Evolutionary conservation across 139 green algal species (phyloP).

Genomic region (Micromonas commoda): DNA sequence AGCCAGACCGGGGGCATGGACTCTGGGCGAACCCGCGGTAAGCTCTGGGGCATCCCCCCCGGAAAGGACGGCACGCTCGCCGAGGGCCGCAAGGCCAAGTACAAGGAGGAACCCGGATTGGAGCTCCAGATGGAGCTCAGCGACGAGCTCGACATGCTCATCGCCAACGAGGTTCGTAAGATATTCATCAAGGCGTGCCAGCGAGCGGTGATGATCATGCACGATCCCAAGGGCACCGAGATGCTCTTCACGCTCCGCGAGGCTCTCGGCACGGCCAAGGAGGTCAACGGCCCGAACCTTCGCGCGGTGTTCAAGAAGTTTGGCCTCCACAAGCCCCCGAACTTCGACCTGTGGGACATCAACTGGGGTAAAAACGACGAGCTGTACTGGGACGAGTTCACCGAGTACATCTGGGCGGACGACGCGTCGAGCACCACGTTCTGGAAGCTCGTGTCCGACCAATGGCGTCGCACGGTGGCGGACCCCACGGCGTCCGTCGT

Average conservation of each 20-base stretch:
- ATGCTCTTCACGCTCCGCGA: conserved; percentile 24
- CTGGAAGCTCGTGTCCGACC: not conserved
- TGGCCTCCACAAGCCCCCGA: not conserved
- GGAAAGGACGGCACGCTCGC: not conserved
- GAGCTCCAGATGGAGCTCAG: not conserved
- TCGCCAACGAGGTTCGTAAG: conserved; percentile 22
- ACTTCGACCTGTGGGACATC: not conserved
- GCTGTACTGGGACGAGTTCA: conserved; percentile 14
- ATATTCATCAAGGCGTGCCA: not conserved
- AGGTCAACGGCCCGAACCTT: conserved; percentile 15
- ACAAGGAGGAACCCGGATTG: not conserved
- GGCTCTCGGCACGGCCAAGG: not conserved
- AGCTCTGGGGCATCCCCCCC: not conserved
- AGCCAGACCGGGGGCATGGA: not conserved
- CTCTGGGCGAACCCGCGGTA: not conserved
- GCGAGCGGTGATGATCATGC: conserved; percentile 2
- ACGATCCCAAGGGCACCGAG: conserved; percentile 20
- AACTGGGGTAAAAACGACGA: not conserved
- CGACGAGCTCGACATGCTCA: conserved; percentile 14
- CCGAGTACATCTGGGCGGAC: not conserved
- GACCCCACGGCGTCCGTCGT: not conserved
- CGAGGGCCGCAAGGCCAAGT: not conserved
- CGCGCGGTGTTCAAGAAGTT: not conserved
- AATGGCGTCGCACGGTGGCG: not conserved
- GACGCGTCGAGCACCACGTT: not conserved